A percentile compares a stretch with the other conserved stretches of the same genome.
Evolutionary conservation across 1,284 basidiomycete genomes (phyloP).

Genomic region (Microbotryum intermedium): DNA sequence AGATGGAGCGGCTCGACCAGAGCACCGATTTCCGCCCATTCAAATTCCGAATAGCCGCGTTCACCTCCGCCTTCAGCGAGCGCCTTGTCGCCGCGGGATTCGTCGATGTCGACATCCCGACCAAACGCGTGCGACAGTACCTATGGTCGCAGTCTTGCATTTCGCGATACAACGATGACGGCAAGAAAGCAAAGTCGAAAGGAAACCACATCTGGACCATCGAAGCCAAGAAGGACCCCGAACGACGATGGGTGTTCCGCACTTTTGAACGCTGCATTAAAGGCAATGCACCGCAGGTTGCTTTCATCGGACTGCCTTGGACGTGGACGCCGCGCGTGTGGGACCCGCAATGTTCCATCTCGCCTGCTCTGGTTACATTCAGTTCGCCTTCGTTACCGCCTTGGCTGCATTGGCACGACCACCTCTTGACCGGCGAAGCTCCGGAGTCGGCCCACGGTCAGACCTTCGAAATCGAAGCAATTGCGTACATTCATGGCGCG

Average conservation of each 20-base stretch:
- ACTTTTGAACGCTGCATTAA: constrained; percentile 82
- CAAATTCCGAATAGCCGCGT: constrained; percentile 98
- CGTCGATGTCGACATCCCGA: constrained; percentile 47
- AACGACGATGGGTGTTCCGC: constrained; percentile 81
- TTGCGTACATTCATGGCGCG: constrained; percentile 21
- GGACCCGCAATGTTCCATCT: constrained; percentile 66
- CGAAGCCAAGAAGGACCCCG: constrained; percentile 73
- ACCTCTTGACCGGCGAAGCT: constrained; percentile 18
- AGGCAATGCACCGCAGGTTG: constrained; percentile 67
- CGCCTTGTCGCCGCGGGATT: constrained; percentile 54
- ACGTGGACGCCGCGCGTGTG: constrained; percentile 88
- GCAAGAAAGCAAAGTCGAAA: constrained; percentile 98
- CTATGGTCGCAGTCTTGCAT: constrained; percentile 89
- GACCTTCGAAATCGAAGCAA: constrained; percentile 16
- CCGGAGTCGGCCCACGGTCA: constrained; percentile 20
- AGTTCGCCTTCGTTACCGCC: constrained; percentile 37
- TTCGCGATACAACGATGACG: constrained; percentile 96
- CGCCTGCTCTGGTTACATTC: constrained; percentile 40
- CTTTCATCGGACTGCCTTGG: constrained; percentile 71
- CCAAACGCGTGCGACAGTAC: constrained; percentile 81
- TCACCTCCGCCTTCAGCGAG: constrained; percentile 92
- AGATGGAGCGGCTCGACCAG: constrained; percentile 93
- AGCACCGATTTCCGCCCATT: constrained; percentile 95
- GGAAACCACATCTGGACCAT: constrained; percentile 99
- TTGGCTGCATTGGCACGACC: constrained; percentile 42